phyloP scores from a whole-genome alignment of 192 early-diverging fungal genomes.

The Coemansia sp. region DNA sequence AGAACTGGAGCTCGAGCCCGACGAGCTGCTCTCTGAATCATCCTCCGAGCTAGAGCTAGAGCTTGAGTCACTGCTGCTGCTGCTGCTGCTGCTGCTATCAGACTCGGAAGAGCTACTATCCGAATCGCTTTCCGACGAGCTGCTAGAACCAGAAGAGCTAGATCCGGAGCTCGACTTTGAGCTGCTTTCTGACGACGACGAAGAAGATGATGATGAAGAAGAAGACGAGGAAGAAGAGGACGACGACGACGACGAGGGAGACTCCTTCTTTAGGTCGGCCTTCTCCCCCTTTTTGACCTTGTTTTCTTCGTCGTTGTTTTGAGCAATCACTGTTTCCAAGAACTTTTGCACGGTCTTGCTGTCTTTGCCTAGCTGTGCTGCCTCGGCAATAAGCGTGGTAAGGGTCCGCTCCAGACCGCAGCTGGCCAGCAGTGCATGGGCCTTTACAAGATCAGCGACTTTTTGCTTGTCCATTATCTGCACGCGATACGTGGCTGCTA shows the following conservation, averaged over 20 bases:
- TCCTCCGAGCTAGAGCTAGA: constrained; percentile 8
- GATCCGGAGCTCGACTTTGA: constrained; percentile 24
- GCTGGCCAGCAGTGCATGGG: constrained; percentile 31
- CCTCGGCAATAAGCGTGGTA: constrained; percentile 34
- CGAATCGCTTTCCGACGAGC: constrained; percentile 7
- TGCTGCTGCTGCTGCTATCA: constrained; percentile 1
- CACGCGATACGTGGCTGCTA: background rate
- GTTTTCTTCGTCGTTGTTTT: background rate
- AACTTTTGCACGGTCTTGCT: constrained; percentile 29
- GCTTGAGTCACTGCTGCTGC: constrained; percentile 2
- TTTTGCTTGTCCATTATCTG: constrained; percentile 8
- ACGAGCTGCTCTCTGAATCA: background rate
- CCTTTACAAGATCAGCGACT: constrained; percentile 19
- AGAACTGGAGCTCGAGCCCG: background rate
- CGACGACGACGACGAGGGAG: constrained; percentile 9
- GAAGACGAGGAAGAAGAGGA: no score
- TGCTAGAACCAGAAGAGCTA: constrained; percentile 8
- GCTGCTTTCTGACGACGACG: constrained; percentile 34
- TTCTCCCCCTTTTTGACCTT: background rate
- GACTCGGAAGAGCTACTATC: constrained; percentile 27
- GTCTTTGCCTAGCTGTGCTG: constrained; percentile 30
- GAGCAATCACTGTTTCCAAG: constrained; percentile 16
- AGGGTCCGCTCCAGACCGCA: constrained; percentile 31
- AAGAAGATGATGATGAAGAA: constrained; percentile 12
- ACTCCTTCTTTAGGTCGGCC: constrained; percentile 6